Base-by-base conservation (phyloP, 345 rosid genomes). In the Firmiana major region DNA sequence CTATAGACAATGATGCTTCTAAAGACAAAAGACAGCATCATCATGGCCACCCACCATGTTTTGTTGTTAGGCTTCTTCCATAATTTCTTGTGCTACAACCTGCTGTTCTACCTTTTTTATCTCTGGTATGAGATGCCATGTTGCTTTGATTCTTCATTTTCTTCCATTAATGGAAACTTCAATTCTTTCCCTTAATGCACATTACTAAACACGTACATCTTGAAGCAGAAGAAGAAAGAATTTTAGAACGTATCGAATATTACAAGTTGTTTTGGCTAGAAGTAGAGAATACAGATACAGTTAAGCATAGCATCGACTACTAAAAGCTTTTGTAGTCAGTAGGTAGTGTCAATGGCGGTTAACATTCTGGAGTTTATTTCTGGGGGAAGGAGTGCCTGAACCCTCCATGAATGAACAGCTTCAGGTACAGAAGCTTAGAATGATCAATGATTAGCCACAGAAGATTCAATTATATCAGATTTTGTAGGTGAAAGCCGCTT, bases 1-100 rank as follows among this genome's bases (percentile, higher is more conserved):
- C 57, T 68, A 19, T 7, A 68, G 72, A 45, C 55, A 45, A 68
- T 45, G 38, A 68, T 68, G 72, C 36, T 68, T 11, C 21, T 68
- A 15, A 65, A 45, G 72, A 68, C 72, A 43, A 68, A 46, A 22
- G 6, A 34, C 54, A 45, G 57, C 73, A 68, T 68, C 24, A 43
- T 67, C 45, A 12, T 22, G 24, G 22, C 55, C 72, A 45, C 21
- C 22, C 69, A 38, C 69, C 69, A 64, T 7, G 15, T 64, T 64
- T 38, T 64, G 26, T 11, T 59, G 36, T 11, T 24, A 3, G 26
- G 7, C 6, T 60, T 60, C 65, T 26, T 28, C 19, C 65, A 60
- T 60, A 11, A 60, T 60, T 12, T 26, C 38, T 12, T 59, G 40
- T 60, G 9, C 13, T 11, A 6, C 13, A 26, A 28, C 40, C 19